phyloP scores from a whole-genome alignment of 345 rosid species.

The Syzygium aromaticum region DNA sequence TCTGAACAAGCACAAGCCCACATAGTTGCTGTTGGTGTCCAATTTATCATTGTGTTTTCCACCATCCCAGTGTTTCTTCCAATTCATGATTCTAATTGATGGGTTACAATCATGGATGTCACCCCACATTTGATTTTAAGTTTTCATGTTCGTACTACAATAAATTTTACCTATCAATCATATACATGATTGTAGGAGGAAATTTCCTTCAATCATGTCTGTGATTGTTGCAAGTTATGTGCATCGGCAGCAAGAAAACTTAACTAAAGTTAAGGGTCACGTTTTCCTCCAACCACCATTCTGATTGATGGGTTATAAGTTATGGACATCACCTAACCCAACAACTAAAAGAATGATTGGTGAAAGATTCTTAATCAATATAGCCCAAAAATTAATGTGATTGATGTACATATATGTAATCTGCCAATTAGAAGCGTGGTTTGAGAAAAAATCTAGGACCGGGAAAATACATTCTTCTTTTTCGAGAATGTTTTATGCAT shows the following conservation, averaged over 20 bases:
- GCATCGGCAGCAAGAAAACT: not conserved
- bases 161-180: not conserved
- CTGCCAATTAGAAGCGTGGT: not conserved
- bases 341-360: not conserved
- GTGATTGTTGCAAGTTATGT: not conserved
- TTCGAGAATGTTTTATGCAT: not conserved
- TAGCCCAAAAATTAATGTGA: not conserved
- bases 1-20: too few species aligned
- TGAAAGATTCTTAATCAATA: not conserved
- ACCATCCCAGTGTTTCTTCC: too few species aligned
- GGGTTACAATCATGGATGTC: too few species aligned
- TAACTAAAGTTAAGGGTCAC: not conserved
- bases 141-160: not conserved
- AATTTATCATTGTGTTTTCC: too few species aligned
- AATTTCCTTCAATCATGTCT: not conserved
- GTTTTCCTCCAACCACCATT: not conserved
- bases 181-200: not conserved
- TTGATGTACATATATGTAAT: not conserved
- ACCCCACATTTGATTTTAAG: not conserved
- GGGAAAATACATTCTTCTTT: not conserved
- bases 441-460: not conserved
- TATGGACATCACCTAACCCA: not conserved
- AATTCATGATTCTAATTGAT: too few species aligned
- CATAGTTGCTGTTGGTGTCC: too few species aligned
- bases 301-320: not conserved